These are phyloP conservation scores for Trichoderma orchidacearum DNA, from an alignment of 495 filamentous ascomycete species.

Conservation along the genomic window DNA sequence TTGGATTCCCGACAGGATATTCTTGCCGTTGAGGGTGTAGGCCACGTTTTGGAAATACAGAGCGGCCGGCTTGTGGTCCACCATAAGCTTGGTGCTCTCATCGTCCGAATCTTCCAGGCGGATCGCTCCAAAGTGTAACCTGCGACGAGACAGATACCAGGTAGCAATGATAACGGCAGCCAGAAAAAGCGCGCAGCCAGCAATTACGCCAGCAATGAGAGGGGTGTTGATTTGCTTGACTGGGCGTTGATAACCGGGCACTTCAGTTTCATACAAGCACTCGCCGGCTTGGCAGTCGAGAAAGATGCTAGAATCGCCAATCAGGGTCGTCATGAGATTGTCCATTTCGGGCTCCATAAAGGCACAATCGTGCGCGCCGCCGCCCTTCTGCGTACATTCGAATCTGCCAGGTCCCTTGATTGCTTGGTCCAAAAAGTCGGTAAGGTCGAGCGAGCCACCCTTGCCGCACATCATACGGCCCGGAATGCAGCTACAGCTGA, in stretches of 20 bases:
- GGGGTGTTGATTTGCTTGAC: slow-evolving; percentile 96
- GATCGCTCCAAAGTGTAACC: slow-evolving; percentile 57
- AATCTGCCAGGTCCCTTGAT: slow-evolving; percentile 85
- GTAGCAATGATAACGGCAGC: slow-evolving; percentile 69
- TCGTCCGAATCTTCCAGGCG: slow-evolving; percentile 84
- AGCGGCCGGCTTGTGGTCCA: slow-evolving; percentile 81
- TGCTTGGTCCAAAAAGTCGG: slow-evolving; percentile 63
- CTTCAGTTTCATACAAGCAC: slow-evolving; percentile 81
- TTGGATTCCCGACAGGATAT: slow-evolving; percentile 67
- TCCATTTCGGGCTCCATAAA: slow-evolving; percentile 91
- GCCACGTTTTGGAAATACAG: slow-evolving; percentile 81
- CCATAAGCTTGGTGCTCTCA: slow-evolving; percentile 69
- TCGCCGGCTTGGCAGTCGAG: slow-evolving; percentile 76
- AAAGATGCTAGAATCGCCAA: slow-evolving; percentile 81
- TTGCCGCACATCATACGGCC: slow-evolving; percentile 89
- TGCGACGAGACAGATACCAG: slow-evolving; percentile 80
- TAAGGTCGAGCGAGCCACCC: slow-evolving; percentile 80
- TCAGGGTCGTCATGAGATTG: slow-evolving; percentile 69
- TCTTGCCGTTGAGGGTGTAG: slow-evolving; percentile 74
- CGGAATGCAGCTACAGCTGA: slow-evolving; percentile 76
- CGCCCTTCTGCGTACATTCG: slow-evolving; percentile 48
- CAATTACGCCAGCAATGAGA: slow-evolving; percentile 87
- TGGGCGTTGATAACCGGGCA: slow-evolving; percentile 78
- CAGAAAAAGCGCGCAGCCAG: slow-evolving; percentile 72
- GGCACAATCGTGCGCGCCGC: slow-evolving; percentile 48